Evolutionary conservation across 1,284 basidiomycete species (phyloP).

Genomic region (Pyrrhoderma lamaoense): DNA sequence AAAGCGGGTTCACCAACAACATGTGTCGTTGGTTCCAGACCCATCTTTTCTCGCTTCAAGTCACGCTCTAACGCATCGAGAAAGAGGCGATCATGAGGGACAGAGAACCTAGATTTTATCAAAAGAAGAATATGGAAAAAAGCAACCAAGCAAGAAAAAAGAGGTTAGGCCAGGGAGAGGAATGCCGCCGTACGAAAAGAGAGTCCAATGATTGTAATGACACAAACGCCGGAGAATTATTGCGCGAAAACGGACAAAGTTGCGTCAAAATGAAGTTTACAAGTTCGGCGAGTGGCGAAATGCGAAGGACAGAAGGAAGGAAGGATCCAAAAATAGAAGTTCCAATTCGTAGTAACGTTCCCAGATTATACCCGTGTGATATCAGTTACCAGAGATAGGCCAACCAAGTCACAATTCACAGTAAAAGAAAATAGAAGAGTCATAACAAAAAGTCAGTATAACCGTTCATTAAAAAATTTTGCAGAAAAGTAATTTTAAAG

Average conservation of each 20-base stretch:
- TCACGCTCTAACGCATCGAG: conserved; percentile 90
- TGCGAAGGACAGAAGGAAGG: background rate
- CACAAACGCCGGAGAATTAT: background rate
- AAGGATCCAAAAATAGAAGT: no score
- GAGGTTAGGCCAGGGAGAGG: background rate
- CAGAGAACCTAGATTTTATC: conserved; percentile 53
- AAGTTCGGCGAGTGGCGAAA: background rate
- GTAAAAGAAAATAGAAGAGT: no score
- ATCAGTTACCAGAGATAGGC: no score
- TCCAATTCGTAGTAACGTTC: no score
- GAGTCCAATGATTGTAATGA: background rate
- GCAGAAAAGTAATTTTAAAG: background rate
- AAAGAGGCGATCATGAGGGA: conserved; percentile 92
- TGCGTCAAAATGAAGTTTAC: no score
- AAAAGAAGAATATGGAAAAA: background rate
- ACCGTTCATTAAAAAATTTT: background rate
- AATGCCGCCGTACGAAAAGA: no score
- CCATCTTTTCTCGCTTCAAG: conserved; percentile 87
- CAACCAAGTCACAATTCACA: no score
- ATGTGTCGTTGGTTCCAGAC: conserved; percentile 74
- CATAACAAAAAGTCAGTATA: background rate
- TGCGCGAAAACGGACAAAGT: no score
- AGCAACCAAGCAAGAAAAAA: conserved; percentile 1
- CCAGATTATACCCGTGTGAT: no score
- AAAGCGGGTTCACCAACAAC: conserved; percentile 74